Percentiles rank a stretch among this genome's conserved stretches.
phyloP scores from a whole-genome alignment of 23 red algal species.

The Rhodosorus marinus region DNA sequence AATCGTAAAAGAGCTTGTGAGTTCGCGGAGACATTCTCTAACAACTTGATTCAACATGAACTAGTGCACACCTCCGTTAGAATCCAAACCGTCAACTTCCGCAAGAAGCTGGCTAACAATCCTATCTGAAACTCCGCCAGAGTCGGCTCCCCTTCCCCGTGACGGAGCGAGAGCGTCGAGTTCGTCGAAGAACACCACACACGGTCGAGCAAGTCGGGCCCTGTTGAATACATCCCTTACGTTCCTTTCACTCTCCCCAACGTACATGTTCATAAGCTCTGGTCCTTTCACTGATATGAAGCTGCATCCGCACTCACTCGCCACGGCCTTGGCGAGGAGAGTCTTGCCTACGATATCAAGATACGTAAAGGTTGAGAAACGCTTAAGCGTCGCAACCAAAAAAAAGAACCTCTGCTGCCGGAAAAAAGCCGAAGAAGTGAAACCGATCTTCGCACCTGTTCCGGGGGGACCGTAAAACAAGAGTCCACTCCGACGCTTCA shows the following conservation, averaged over 20 bases:
- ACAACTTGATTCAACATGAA: neutral
- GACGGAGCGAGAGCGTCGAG: constrained; percentile 64
- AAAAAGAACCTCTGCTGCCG: too few species aligned
- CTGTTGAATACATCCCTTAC: constrained; percentile 53
- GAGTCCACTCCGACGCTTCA: constrained; percentile 3
- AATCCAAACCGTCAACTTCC: constrained; percentile 85
- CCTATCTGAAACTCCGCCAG: constrained; percentile 35
- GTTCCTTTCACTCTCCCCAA: constrained; percentile 81
- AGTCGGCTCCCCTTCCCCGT: constrained; percentile 15
- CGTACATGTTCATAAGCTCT: constrained; percentile 77
- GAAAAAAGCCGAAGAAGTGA: too few species aligned
- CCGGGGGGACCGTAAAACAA: constrained; percentile 41
- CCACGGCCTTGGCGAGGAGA: constrained; percentile 47
- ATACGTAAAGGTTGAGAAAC: too few species aligned
- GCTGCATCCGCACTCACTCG: constrained; percentile 49
- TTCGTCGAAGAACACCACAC: constrained; percentile 96
- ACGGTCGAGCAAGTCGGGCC: constrained; percentile 53
- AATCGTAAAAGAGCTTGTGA: neutral
- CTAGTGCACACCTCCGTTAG: neutral
- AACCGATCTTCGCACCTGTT: too few species aligned
- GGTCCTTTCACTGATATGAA: constrained; percentile 81
- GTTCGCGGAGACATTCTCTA: neutral
- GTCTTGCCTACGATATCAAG: constrained; percentile 98
- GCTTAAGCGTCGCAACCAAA: too few species aligned
- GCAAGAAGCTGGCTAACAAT: constrained; percentile 72